These are phyloP conservation scores for Myriosclerotinia duriaeana DNA, from an alignment of 2,329 filamentous ascomycete species.

Conservation along the genomic window DNA sequence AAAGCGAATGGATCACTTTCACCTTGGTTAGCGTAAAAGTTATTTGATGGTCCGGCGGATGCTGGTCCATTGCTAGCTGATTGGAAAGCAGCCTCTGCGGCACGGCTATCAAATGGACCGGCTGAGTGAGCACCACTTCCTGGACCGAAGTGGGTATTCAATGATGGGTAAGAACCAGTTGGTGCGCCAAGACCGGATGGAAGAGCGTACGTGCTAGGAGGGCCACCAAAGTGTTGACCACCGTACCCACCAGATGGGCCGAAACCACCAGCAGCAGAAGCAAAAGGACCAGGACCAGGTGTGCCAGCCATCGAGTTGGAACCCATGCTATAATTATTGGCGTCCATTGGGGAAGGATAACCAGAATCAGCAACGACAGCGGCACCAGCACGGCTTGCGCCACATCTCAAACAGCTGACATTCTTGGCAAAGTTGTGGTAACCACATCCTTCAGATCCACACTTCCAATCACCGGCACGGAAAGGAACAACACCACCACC, in stretches of 20 bases:
- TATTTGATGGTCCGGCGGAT: slow-evolving; percentile 71
- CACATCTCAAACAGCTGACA: slow-evolving; percentile 93
- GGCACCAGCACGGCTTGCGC: slow-evolving; percentile 88
- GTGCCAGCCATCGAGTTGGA: slow-evolving; percentile 84
- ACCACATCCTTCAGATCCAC: slow-evolving; percentile 91
- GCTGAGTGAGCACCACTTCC: slow-evolving; percentile 77
- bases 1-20: slow-evolving; percentile 80
- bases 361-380: slow-evolving; percentile 93
- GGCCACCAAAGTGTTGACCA: slow-evolving; percentile 81
- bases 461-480: slow-evolving; percentile 98
- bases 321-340: slow-evolving; percentile 80
- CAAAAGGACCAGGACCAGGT: slow-evolving; percentile 74
- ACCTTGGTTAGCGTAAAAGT: slow-evolving; percentile 60
- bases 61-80: slow-evolving; percentile 79
- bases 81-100: slow-evolving; percentile 91
- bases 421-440: slow-evolving; percentile 99
- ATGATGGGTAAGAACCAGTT: slow-evolving; percentile 74
- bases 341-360: slow-evolving; percentile 88
- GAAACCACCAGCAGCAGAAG: slow-evolving; percentile 67
- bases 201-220: slow-evolving; percentile 83
- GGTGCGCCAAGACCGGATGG: slow-evolving; percentile 81
- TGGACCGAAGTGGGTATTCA: slow-evolving; percentile 77
- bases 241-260: slow-evolving; percentile 62
- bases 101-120: slow-evolving; percentile 87
- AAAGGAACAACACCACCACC: slow-evolving; percentile 89